phyloP scores from a whole-genome alignment of 352 stramenopile species.

The Pythium graminicola region DNA sequence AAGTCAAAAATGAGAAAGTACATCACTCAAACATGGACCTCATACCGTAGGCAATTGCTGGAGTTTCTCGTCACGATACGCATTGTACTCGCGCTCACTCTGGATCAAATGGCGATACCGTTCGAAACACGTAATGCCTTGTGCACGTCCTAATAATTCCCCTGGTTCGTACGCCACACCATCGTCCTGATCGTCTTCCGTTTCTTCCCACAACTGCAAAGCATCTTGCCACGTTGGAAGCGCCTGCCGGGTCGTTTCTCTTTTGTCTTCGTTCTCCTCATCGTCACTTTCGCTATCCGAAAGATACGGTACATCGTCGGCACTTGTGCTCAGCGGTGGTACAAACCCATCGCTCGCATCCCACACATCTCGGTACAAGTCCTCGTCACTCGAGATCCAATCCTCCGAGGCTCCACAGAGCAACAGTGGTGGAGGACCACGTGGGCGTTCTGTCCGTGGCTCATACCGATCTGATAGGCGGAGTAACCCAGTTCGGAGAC shows the following conservation, averaged over 20 bases:
- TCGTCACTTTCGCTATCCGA: conserved; percentile 78
- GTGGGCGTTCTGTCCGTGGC: conserved; percentile 23
- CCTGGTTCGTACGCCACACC: conserved; percentile 30
- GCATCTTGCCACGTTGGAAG: conserved; percentile 30
- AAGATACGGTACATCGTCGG: conserved; percentile 44
- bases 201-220: conserved; percentile 20
- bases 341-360: conserved; percentile 28
- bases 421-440: conserved; percentile 20
- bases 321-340: conserved; percentile 26
- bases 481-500: conserved; percentile 19
- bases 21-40: neutral
- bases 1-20: conserved; percentile 17
- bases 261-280: conserved; percentile 18
- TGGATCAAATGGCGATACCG: conserved; percentile 52
- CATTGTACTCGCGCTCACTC: conserved; percentile 54
- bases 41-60: conserved; percentile 50
- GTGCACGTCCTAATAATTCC: conserved; percentile 30
- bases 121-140: conserved; percentile 39
- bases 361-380: conserved; percentile 39
- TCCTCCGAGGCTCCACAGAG: neutral
- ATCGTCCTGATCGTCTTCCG: conserved; percentile 3
- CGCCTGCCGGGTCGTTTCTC: neutral
- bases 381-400: neutral
- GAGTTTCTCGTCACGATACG: conserved; percentile 37
- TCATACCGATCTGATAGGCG: conserved; percentile 17